Percentiles rank a stretch among this genome's conserved stretches.
These are phyloP conservation scores for Suhomyces bribrorum DNA, from an alignment of 1,139 yeast species.

Conservation along the genomic window DNA sequence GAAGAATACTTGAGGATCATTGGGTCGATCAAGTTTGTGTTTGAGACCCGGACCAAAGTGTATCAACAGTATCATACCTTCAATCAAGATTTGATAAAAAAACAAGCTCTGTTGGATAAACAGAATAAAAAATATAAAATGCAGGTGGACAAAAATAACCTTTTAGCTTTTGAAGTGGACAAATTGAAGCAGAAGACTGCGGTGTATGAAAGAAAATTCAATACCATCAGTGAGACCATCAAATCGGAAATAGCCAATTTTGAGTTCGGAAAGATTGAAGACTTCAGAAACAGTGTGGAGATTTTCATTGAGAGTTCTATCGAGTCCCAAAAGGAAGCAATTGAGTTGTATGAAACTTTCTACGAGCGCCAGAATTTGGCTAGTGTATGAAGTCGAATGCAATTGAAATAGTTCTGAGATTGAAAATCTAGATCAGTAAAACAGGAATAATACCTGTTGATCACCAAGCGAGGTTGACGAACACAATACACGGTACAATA, in stretches of 20 bases:
- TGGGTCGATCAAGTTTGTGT: constrained; percentile 71
- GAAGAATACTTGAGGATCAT: constrained; percentile 85
- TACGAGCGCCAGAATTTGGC: constrained; percentile 51
- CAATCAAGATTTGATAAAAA: constrained; percentile 46
- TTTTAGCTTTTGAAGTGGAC: constrained; percentile 57
- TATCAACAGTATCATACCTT: constrained; percentile 59
- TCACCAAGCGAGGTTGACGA: too few species aligned
- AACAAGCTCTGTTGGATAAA: constrained; percentile 54
- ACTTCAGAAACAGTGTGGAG: constrained; percentile 88
- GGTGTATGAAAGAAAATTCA: constrained; percentile 60
- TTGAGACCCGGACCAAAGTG: constrained; percentile 73
- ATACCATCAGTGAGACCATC: constrained; percentile 61
- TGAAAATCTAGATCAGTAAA: too few species aligned
- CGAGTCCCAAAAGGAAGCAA: constrained; percentile 92
- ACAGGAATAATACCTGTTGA: too few species aligned
- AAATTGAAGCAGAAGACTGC: constrained; percentile 58
- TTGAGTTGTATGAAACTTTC: constrained; percentile 93
- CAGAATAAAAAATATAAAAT: constrained; percentile 54
- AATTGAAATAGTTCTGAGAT: neutral
- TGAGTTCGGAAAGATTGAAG: constrained; percentile 76
- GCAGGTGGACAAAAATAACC: constrained; percentile 62
- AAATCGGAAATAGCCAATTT: constrained; percentile 67
- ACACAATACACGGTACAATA: too few species aligned
- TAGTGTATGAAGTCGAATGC: constrained; percentile 12
- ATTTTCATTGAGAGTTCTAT: constrained; percentile 87